A percentile compares a stretch with the other conserved stretches of the same genome.
phyloP scores from a whole-genome alignment of 331 rosid genomes.

The Malus hybrid region DNA sequence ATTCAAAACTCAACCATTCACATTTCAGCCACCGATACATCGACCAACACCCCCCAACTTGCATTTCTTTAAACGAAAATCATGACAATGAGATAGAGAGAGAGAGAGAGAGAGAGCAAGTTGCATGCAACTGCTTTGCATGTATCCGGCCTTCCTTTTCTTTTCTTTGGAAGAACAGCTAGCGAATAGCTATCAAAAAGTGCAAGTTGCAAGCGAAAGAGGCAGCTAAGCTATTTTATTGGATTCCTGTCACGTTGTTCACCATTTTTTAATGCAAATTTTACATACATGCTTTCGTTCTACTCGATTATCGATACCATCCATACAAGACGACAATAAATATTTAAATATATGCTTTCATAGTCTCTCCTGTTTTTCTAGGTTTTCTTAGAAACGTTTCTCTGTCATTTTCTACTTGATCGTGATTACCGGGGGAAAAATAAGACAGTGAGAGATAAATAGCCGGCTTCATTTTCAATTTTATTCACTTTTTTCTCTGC shows the following conservation, averaged over 20 bases:
- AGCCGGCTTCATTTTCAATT: neutral
- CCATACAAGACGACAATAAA: neutral
- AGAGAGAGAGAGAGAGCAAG: neutral
- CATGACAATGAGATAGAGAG: neutral
- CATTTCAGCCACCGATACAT: neutral
- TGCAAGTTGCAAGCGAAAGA: constrained; percentile 13
- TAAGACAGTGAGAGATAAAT: neutral
- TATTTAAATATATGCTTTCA: neutral
- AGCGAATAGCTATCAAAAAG: neutral
- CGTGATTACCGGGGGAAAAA: neutral
- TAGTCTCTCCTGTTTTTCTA: neutral
- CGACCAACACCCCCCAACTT: constrained; percentile 8
- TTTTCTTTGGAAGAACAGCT: neutral
- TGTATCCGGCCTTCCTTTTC: neutral
- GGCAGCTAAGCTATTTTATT: neutral
- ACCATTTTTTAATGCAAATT: neutral
- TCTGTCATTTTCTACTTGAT: neutral
- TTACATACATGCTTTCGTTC: no score
- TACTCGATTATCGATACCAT: neutral
- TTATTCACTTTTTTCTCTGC: neutral
- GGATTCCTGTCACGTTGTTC: constrained; percentile 20
- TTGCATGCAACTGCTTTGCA: neutral
- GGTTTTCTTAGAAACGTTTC: neutral
- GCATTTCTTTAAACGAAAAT: neutral
- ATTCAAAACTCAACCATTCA: constrained; percentile 1